Percentiles rank a stretch among this genome's conserved stretches.
phyloP scores from a whole-genome alignment of 2,329 filamentous ascomycete genomes.

The Corinectria fuckeliana region DNA sequence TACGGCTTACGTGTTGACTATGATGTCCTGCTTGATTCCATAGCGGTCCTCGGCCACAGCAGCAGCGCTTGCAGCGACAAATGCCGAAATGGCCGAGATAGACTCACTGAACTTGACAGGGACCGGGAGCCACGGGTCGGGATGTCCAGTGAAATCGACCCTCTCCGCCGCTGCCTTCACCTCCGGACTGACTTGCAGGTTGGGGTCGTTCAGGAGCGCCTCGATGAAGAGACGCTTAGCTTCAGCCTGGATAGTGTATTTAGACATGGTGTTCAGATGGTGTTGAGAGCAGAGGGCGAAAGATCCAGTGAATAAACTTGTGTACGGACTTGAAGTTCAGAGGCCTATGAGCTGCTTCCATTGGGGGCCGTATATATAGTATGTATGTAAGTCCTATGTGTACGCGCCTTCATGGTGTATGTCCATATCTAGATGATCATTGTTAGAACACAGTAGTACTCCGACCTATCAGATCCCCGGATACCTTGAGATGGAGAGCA shows the following conservation, averaged over 20 bases:
- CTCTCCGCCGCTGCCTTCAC: not conserved
- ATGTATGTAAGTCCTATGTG: no score
- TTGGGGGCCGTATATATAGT: not conserved
- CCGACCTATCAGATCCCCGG: not conserved
- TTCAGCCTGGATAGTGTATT: not conserved
- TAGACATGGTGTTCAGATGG: not conserved
- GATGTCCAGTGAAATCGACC: not conserved
- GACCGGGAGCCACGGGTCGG: not conserved
- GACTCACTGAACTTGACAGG: not conserved
- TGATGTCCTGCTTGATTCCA: not conserved
- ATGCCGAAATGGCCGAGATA: not conserved
- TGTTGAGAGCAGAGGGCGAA: not conserved
- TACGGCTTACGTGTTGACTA: constrained; percentile 1
- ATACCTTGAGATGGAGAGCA: not conserved
- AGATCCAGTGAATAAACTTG: not conserved
- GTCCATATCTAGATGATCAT: not conserved
- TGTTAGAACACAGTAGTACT: not conserved
- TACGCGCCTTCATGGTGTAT: not conserved
- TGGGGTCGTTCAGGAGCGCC: not conserved
- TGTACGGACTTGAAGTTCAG: not conserved
- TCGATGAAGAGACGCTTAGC: not conserved
- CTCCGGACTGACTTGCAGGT: not conserved
- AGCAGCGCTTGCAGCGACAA: not conserved
- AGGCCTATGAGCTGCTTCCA: not conserved
- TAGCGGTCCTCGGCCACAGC: not conserved